Evolutionary conservation across 208 protist genomes (phyloP).

Genomic region (Trypanosoma avium): DNA sequence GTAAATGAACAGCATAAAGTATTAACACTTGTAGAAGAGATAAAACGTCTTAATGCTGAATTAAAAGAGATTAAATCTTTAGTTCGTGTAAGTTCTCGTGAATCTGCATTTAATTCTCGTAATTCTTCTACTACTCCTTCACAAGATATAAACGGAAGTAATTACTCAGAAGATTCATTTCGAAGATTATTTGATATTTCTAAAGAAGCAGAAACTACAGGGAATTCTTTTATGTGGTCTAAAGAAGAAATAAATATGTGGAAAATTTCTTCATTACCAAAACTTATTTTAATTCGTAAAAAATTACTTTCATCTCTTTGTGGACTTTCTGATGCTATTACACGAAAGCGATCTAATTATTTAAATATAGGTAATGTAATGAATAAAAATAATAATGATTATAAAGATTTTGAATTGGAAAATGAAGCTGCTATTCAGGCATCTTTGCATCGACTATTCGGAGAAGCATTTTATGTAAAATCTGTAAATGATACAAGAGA

Average conservation of each 20-base stretch:
- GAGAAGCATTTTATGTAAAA: conserved; percentile 19
- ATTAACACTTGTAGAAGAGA: conserved; percentile 3
- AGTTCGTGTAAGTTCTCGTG: not conserved
- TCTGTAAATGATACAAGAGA: conserved; percentile 16
- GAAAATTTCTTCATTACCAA: conserved; percentile 5
- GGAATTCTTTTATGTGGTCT: not conserved
- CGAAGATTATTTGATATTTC: not conserved
- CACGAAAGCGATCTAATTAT: not conserved
- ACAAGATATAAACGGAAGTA: too few species aligned
- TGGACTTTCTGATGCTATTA: conserved; percentile 20
- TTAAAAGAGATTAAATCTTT: not conserved
- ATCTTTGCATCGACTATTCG: conserved; percentile 20
- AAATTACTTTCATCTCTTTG: conserved; percentile 16
- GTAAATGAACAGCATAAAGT: conserved; percentile 7
- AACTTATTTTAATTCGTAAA: conserved; percentile 17
- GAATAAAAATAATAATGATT: too few species aligned
- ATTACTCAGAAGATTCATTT: not conserved
- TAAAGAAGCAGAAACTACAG: not conserved
- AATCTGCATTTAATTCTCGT: too few species aligned
- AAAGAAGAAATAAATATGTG: not conserved
- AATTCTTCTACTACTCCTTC: too few species aligned
- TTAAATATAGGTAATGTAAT: not conserved
- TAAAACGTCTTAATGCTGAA: not conserved
- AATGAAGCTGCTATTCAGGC: conserved; percentile 9
- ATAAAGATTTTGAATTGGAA: too few species aligned